phyloP scores from a whole-genome alignment of 2,329 filamentous ascomycete genomes.

The Aureobasidium pullulans region DNA sequence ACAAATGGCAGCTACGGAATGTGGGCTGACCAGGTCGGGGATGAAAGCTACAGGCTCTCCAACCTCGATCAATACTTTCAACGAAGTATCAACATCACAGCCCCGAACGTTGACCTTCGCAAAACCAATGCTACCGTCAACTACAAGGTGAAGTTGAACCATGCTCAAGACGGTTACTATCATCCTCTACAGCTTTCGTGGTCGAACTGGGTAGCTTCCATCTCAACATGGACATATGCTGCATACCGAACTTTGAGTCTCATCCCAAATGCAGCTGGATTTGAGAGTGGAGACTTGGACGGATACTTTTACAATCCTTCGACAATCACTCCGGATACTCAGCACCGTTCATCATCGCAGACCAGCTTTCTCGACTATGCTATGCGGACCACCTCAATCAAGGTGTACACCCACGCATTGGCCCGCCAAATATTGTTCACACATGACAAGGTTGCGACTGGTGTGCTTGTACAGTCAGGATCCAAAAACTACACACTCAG shows the following conservation, averaged over 20 bases:
- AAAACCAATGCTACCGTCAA: not conserved
- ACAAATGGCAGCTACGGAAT: not conserved
- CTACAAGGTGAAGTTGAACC: not conserved
- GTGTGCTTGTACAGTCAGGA: not conserved
- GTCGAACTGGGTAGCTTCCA: too few species aligned
- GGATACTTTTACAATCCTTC: not conserved
- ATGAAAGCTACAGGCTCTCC: too few species aligned
- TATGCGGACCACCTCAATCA: too few species aligned
- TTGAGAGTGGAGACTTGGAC: not conserved
- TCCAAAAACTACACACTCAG: conserved; percentile 17
- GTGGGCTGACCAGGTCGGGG: not conserved
- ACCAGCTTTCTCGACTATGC: too few species aligned
- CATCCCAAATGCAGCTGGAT: too few species aligned
- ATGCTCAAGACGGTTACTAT: not conserved
- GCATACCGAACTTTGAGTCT: too few species aligned
- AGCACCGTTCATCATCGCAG: too few species aligned
- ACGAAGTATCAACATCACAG: too few species aligned
- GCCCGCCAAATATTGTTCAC: not conserved
- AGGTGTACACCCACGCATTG: not conserved
- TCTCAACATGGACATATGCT: too few species aligned
- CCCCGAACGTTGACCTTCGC: too few species aligned
- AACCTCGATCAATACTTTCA: too few species aligned
- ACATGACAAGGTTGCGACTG: not conserved
- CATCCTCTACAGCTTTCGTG: not conserved
- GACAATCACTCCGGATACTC: not conserved